Percentiles rank a stretch among this genome's conserved stretches.
These are phyloP conservation scores for Baorangia bicolor DNA, from an alignment of 768 basidiomycete species.

Conservation along the genomic window DNA sequence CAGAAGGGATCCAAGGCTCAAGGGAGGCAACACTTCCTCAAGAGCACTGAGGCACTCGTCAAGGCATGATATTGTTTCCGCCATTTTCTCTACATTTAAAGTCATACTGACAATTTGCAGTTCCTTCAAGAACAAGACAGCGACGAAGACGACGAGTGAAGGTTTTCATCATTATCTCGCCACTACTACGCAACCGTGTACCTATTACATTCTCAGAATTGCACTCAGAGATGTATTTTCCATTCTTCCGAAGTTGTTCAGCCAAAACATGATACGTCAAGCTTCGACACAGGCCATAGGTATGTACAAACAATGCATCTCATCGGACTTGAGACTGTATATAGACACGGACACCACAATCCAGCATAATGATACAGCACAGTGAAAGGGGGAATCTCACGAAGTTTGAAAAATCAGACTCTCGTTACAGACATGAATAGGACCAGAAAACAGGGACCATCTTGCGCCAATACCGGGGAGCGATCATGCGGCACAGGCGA, in stretches of 20 bases:
- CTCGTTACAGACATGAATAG: neutral
- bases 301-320: constrained; percentile 3
- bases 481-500: constrained; percentile 20
- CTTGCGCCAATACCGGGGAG: neutral
- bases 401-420: neutral
- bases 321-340: neutral
- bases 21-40: constrained; percentile 93
- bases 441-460: neutral
- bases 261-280: neutral
- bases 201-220: constrained; percentile 15
- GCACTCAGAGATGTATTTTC: constrained; percentile 12
- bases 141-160: constrained; percentile 53
- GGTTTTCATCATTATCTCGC: neutral
- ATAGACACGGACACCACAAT: neutral
- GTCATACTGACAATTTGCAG: constrained; percentile 52
- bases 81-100: constrained; percentile 4
- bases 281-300: neutral
- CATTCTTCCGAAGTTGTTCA: neutral
- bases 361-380: constrained; percentile 3
- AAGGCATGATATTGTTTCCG: constrained; percentile 51
- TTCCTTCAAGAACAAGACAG: constrained; percentile 86
- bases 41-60: constrained; percentile 82
- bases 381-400: neutral
- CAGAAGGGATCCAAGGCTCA: constrained; percentile 96
- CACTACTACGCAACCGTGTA: constrained; percentile 15